These are phyloP conservation scores for Forsythia suspensa DNA, from an alignment of 257 asterid genomes.

Conservation along the genomic window DNA sequence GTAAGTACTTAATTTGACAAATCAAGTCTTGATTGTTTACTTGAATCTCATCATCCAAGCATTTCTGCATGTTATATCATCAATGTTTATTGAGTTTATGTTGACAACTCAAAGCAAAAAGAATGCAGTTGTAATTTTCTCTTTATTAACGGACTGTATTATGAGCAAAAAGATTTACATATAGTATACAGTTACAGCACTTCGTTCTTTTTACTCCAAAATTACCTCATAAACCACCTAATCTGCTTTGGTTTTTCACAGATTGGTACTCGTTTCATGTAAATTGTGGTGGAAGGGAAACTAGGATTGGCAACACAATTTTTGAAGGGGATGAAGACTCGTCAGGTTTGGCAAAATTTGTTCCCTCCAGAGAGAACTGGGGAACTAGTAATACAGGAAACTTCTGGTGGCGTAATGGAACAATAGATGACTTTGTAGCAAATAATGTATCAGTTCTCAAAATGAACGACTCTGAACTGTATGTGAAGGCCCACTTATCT, in stretches of 20 bases:
- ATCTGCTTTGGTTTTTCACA: slow-evolving; percentile 13
- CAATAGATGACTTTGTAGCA: slow-evolving; percentile 25
- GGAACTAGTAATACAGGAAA: slow-evolving; percentile 57
- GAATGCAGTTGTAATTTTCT: background rate
- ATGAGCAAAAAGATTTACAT: background rate
- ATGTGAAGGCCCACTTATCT: slow-evolving; percentile 50
- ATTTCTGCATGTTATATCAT: background rate
- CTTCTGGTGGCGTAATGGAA: slow-evolving; percentile 27
- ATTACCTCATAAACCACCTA: background rate
- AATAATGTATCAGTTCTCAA: slow-evolving; percentile 40
- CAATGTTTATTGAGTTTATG: background rate
- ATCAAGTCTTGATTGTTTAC: background rate
- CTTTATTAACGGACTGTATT: background rate
- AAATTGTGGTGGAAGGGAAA: slow-evolving; percentile 52
- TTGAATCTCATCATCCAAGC: background rate
- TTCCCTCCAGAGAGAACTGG: slow-evolving; percentile 35
- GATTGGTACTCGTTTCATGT: slow-evolving; percentile 48
- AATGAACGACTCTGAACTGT: slow-evolving; percentile 39
- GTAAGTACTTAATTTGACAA: slow-evolving; percentile 21
- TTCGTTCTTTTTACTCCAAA: background rate
- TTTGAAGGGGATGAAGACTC: slow-evolving; percentile 45
- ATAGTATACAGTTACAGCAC: background rate
- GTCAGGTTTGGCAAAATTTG: slow-evolving; percentile 42
- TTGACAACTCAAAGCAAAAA: background rate
- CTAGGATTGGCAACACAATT: slow-evolving; percentile 24